Evolutionary conservation across 73 alveolate genomes (phyloP), one percentile per base, ranked within the genome.

Genomic region (Symbiodinium pilosum): DNA sequence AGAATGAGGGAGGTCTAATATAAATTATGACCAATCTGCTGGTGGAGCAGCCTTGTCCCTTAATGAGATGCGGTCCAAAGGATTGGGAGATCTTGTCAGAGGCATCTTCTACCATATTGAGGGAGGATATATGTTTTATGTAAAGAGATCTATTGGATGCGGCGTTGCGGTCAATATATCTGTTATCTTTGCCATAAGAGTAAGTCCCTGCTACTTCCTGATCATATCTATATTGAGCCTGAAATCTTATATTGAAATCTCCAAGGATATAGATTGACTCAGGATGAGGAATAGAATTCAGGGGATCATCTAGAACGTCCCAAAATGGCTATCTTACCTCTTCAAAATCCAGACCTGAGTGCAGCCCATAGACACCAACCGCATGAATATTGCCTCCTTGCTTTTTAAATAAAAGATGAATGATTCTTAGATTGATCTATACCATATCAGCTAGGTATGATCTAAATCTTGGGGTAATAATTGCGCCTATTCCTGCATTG

Each of bases 161-260:
- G 43, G 86, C 52, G 47, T 43, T 36, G 6, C 52, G 32, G 47
- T 75, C 47, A 36, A 47, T 47, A 16, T 75, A 8, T 16, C 32
- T 21, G 26, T 4, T 16, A 28, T 47, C 86, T 34, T 75, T 75
- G 39, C 86, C 86, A n/a, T 36, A 75, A n/a, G 39, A 36, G 47
- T 75, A 47, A 9, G 86, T 43, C 11, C 86, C 86, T 7, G 39
- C 12, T 4, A 3, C 9, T 8, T 9, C 14, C 30, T 4, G 14
- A 9, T 75, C 86, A 12, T 16, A 8, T 9, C 52, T 9, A 34
- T 14, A n/a, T 7, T 47, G 7, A n/a, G 52, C 86, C 47, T 75
- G 86, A 21, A 75, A 28, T 47, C 86, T 12, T 28, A 75, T 47
- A n/a, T 75, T 75, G 86, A 75, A 75, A 34, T 75, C 86, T n/a